phyloP scores from a whole-genome alignment of 768 basidiomycete genomes.

The Kwoniella europaea region DNA sequence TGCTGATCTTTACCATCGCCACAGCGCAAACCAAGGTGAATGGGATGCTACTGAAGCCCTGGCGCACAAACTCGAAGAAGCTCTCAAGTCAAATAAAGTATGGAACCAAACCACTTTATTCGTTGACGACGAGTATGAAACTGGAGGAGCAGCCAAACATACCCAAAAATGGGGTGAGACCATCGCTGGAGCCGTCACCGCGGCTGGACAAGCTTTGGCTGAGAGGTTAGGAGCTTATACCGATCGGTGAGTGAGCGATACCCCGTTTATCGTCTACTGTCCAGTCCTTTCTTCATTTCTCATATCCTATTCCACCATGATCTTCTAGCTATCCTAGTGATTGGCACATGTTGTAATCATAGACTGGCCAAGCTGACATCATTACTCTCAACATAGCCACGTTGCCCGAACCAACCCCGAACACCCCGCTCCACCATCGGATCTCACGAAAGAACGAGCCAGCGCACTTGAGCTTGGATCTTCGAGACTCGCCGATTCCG shows the following conservation, averaged over 20 bases:
- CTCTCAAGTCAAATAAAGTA: constrained; percentile 44
- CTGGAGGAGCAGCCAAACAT: constrained; percentile 29
- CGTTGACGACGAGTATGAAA: constrained; percentile 53
- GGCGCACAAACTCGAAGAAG: constrained; percentile 38
- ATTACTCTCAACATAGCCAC: constrained; percentile 26
- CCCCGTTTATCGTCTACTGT: background rate
- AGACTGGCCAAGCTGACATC: background rate
- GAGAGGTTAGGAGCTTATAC: constrained; percentile 38
- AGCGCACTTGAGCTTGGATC: constrained; percentile 18
- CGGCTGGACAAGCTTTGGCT: constrained; percentile 43
- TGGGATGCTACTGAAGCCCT: constrained; percentile 53
- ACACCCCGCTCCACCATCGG: constrained; percentile 37
- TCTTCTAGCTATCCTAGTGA: too few relatives aligned
- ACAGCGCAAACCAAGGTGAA: constrained; percentile 44
- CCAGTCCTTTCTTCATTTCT: too few relatives aligned
- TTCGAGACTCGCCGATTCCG: constrained; percentile 32
- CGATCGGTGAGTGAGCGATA: constrained; percentile 38
- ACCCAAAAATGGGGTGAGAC: constrained; percentile 47
- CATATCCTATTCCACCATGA: background rate
- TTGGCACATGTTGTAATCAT: too few relatives aligned
- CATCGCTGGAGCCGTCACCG: constrained; percentile 40
- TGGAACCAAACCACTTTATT: constrained; percentile 51
- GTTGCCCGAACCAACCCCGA: constrained; percentile 35
- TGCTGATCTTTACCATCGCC: too few relatives aligned
- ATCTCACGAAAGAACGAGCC: constrained; percentile 19